phyloP scores from a whole-genome alignment of 345 rosid species.

The Populus deltoides region DNA sequence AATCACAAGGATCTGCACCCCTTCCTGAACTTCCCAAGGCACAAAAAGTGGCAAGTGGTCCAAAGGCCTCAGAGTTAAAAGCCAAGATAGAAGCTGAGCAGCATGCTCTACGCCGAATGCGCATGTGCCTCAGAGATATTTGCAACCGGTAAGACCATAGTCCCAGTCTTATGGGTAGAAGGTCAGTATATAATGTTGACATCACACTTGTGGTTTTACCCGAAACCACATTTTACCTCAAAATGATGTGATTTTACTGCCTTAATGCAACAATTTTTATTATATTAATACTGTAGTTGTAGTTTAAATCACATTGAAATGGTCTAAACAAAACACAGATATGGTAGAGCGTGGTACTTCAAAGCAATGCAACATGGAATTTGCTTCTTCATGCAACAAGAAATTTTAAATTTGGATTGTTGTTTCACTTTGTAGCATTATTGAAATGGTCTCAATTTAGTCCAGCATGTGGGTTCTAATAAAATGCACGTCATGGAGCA shows the following conservation, averaged over 20 bases:
- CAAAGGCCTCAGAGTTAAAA: slow-evolving; percentile 85
- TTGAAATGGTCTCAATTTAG: neutral
- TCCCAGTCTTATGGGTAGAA: neutral
- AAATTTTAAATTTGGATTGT: neutral
- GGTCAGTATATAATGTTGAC: neutral
- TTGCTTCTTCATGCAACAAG: neutral
- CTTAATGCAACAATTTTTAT: neutral
- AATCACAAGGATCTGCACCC: slow-evolving; percentile 39
- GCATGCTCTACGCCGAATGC: slow-evolving; percentile 92
- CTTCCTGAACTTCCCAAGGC: slow-evolving; percentile 83
- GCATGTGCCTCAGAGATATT: slow-evolving; percentile 99
- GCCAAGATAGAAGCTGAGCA: slow-evolving; percentile 98
- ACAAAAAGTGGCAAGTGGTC: slow-evolving; percentile 74
- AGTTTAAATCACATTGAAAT: neutral
- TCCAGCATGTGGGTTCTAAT: neutral
- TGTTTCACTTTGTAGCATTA: neutral
- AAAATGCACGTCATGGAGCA: neutral
- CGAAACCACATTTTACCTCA: neutral
- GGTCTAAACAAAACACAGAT: neutral
- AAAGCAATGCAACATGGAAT: neutral
- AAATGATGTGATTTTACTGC: neutral
- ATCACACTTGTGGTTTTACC: neutral
- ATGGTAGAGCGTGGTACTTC: too few relatives aligned
- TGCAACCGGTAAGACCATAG: slow-evolving; percentile 71
- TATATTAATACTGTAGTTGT: neutral